Conservation (phyloP, 163 green algal species). For the Smithsoniella earleae region DNA sequence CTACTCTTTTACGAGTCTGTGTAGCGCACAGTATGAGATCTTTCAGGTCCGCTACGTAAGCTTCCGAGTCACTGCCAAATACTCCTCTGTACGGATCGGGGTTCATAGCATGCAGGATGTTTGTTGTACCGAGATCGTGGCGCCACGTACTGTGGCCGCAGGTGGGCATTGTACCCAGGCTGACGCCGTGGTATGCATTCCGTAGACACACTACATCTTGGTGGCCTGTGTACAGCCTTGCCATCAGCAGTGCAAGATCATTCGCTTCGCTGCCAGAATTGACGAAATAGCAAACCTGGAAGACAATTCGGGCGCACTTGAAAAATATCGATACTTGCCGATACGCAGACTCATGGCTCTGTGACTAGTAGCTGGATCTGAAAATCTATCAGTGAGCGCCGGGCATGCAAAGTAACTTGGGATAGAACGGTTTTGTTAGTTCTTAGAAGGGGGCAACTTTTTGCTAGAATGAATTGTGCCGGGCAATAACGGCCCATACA, state of each 20-base stretch:
- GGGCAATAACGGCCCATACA: no score
- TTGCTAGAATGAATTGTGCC: no score
- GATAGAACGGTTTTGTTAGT: no score
- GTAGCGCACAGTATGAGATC: slow-evolving; percentile 38
- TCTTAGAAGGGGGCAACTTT: no score
- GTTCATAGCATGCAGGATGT: slow-evolving; percentile 80
- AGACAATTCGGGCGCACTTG: no score
- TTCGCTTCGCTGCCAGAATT: slow-evolving; percentile 92
- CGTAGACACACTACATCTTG: slow-evolving; percentile 82
- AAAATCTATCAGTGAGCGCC: no score
- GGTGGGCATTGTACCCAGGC: slow-evolving; percentile 73
- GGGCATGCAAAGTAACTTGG: no score
- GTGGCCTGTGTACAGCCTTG: slow-evolving; percentile 75
- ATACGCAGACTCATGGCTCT: no score
- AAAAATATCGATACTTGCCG: no score
- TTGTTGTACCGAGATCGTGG: slow-evolving; percentile 41
- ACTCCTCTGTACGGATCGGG: slow-evolving; percentile 81
- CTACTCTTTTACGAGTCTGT: no score
- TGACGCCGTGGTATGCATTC: slow-evolving; percentile 91
- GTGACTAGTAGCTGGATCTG: no score
- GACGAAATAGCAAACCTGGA: slow-evolving; percentile 85
- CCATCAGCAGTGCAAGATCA: slow-evolving; percentile 93
- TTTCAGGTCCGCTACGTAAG: slow-evolving; percentile 58
- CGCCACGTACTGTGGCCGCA: slow-evolving; percentile 89
- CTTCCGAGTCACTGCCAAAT: slow-evolving; percentile 71